Evolutionary conservation across 148 eudicot genomes (phyloP), one percentile per base, ranked within the genome.

Genomic region (Chenopodium formosanum): DNA sequence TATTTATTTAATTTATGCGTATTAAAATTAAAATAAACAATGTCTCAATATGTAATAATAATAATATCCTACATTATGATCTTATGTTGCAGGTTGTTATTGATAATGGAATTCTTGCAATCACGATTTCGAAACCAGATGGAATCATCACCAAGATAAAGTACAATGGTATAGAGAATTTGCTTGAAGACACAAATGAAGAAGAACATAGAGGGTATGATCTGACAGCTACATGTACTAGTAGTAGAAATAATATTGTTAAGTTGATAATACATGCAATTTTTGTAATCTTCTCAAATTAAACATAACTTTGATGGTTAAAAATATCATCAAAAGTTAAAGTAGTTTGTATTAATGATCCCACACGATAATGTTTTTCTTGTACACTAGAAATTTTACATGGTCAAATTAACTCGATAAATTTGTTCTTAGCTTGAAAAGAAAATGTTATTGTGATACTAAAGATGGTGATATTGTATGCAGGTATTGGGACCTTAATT

Each of bases 401-500:
- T 50, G 16, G 12, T 14, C 22, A 56, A 56, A 27, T 27, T 0
- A 27, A 17, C 17, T 16, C 62, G 17, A 14, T 3, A 3, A 56
- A 14, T 56, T 56, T 56, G 22, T 4, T 56, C 62, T 56, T 25
- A 25, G 25, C 25, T 25, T 16, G 7, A 56, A 56, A 56, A 56
- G 4, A 56, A 56, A 56, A 5, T 56, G 62, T 56, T 0, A 17
- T 56, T 4, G 1, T 56, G 32, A 31, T 31, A 2, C 32, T 31
- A 17, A 4, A 56, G 62, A 73, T 44, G 77, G 71, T n/a, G 1
- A 56, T 56, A 56, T 5, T 56, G 23, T 77, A 72, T 50, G 68
- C 81, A 92, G 97, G 72, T 91, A 93, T 75, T 93, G 94, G 94
- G 97, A 93, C 73, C 86, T 93, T 71, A 90, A 89, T 27, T 90